These are phyloP conservation scores for Stagonosporopsis vannaccii DNA, from an alignment of 2,329 filamentous ascomycete species.

Conservation along the genomic window DNA sequence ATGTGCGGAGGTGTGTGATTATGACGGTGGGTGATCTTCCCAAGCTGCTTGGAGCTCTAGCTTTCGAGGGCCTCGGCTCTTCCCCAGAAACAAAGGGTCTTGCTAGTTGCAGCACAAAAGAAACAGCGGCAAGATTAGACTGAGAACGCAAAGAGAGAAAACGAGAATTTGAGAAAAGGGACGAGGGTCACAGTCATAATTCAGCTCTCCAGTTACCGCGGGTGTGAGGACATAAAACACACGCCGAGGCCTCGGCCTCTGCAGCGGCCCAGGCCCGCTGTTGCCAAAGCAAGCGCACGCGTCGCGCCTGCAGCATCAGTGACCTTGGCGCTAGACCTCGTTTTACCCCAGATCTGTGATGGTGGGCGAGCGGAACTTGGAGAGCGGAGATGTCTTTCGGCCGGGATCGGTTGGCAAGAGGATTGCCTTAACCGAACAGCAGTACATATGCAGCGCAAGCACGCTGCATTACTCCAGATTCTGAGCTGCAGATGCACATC, in stretches of 20 bases:
- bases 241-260: conserved; percentile 44
- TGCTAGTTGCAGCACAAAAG: conserved; percentile 10
- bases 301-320: conserved; percentile 23
- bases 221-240: conserved; percentile 41
- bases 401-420: conserved; percentile 37
- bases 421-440: conserved; percentile 16
- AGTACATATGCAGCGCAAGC: neutral
- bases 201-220: conserved; percentile 34
- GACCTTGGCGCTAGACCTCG: conserved; percentile 30
- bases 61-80: conserved; percentile 26
- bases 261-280: conserved; percentile 19
- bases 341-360: conserved; percentile 41
- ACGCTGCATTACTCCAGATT: neutral
- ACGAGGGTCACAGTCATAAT: conserved; percentile 38
- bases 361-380: conserved; percentile 47
- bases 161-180: conserved; percentile 15
- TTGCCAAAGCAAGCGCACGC: conserved; percentile 28
- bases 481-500: neutral
- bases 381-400: conserved; percentile 34
- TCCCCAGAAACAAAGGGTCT: conserved; percentile 28
- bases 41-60: conserved; percentile 25
- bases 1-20: conserved; percentile 12
- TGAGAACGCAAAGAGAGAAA: conserved; percentile 13
- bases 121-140: conserved; percentile 7
- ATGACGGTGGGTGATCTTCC: conserved; percentile 22